Conservation (phyloP, 306 rosid species). For the Pueraria montana region DNA sequence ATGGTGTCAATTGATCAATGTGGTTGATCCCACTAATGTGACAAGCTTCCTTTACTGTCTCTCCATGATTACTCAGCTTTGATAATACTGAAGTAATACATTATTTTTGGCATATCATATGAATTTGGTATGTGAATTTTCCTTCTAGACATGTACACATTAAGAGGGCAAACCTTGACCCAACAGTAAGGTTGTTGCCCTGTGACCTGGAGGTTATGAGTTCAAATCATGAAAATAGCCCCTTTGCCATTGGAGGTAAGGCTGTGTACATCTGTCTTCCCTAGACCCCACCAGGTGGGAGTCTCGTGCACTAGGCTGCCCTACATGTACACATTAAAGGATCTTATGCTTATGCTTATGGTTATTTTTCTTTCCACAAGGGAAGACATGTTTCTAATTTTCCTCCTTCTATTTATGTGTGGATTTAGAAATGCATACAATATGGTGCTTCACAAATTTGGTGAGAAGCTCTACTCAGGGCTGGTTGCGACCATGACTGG, state of each 20-base stretch:
- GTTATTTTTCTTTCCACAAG: background rate
- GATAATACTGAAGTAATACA: background rate
- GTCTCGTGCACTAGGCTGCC: background rate
- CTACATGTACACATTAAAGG: background rate
- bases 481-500: constrained; percentile 80
- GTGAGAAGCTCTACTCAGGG: constrained; percentile 89
- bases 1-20: background rate
- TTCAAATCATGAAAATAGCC: background rate
- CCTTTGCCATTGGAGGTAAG: background rate
- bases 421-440: constrained; percentile 89
- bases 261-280: background rate
- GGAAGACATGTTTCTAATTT: constrained; percentile 41
- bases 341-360: constrained; percentile 17
- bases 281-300: background rate
- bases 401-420: constrained; percentile 30
- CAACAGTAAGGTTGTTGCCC: background rate
- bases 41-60: constrained; percentile 11
- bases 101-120: constrained; percentile 32
- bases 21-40: background rate
- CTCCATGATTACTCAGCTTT: constrained; percentile 18
- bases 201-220: background rate
- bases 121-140: constrained; percentile 26
- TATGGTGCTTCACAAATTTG: constrained; percentile 98
- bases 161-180: background rate
- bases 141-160: constrained; percentile 7